Evolutionary conservation across 2,329 filamentous ascomycete genomes (phyloP), one percentile per base, ranked within the genome.

Genomic region (Alternaria brassicae): DNA sequence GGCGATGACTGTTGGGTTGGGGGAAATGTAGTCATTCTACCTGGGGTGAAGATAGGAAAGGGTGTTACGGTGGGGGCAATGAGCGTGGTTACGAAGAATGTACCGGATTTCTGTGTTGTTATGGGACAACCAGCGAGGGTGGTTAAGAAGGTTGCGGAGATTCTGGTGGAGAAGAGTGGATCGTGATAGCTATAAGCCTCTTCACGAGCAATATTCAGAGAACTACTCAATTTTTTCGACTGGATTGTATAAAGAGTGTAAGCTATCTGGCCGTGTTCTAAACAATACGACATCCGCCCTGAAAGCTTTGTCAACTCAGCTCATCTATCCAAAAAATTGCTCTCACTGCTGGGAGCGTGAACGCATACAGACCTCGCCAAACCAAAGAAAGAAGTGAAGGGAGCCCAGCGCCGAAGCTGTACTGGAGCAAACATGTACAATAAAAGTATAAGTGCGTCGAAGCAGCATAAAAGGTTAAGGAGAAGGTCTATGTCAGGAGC

Each of bases 61-160:
- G 92, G 92, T 0, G 83, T 81, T 4, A 91, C 89, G 0, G 84
- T 96, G 60, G 93, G 91, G 1, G 92, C 93, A 1, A 91, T 90
- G 1, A 92, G 89, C 73, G 91, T 96, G 4, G 92, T 96, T 23
- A 95, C 91, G 2, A 95, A 89, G 79, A 82, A 89, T 75, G 85
- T 91, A n/a, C 83, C 86, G 4, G 83, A 85, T 7, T 88, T 85
- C 60, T 83, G 83, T 25, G 82, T 88, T 8, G 87, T 86, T 0
- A 88, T 82, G 19, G 89, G 89, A 0, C 91, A 90, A 69, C 89
- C 89, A 25, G 89, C 88, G 6, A 82, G 81, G 58, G 78, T 89
- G 12, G 76, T 91, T 4, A 73, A 72, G 56, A 73, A 70, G 52
- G 71, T 77, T 6, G 45, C 59, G 36, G 61, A 61, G 12, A 58